phyloP scores from a whole-genome alignment of 495 filamentous ascomycete species.

The Penicillium angulare region DNA sequence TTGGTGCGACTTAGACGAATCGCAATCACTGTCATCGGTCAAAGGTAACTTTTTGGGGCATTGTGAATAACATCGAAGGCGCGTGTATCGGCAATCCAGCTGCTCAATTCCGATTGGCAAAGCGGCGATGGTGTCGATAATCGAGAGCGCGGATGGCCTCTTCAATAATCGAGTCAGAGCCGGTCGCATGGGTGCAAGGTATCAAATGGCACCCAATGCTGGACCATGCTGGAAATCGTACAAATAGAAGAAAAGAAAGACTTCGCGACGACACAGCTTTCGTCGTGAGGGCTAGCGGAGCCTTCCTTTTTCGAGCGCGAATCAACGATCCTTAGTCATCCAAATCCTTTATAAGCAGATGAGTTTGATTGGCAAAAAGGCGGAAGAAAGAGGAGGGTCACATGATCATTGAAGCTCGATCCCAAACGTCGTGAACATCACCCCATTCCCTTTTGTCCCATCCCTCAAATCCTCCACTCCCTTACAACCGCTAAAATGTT shows the following conservation, averaged over 20 bases:
- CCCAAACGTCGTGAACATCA: constrained; percentile 32
- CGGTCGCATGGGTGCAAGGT: constrained; percentile 46
- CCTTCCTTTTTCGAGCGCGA: constrained; percentile 20
- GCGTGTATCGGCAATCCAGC: constrained; percentile 28
- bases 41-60: background rate
- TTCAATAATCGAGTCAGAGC: constrained; percentile 53
- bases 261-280: constrained; percentile 2
- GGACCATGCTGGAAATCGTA: constrained; percentile 4
- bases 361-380: constrained; percentile 19
- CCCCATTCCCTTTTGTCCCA: constrained; percentile 26
- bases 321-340: constrained; percentile 8
- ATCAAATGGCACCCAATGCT: constrained; percentile 12
- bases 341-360: constrained; percentile 23
- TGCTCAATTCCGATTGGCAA: constrained; percentile 39
- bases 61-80: constrained; percentile 25
- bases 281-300: constrained; percentile 6
- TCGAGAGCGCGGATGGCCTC: constrained; percentile 51
- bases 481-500: constrained; percentile 44
- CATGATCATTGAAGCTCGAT: constrained; percentile 30
- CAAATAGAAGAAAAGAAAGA: background rate
- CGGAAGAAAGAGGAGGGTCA: constrained; percentile 39
- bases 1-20: background rate
- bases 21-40: background rate
- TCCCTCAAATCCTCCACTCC: constrained; percentile 26
- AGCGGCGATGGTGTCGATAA: constrained; percentile 43